Evolutionary conservation across 1,284 basidiomycete genomes (phyloP), one percentile per base, ranked within the genome.

Genomic region (Naganishia albida): DNA sequence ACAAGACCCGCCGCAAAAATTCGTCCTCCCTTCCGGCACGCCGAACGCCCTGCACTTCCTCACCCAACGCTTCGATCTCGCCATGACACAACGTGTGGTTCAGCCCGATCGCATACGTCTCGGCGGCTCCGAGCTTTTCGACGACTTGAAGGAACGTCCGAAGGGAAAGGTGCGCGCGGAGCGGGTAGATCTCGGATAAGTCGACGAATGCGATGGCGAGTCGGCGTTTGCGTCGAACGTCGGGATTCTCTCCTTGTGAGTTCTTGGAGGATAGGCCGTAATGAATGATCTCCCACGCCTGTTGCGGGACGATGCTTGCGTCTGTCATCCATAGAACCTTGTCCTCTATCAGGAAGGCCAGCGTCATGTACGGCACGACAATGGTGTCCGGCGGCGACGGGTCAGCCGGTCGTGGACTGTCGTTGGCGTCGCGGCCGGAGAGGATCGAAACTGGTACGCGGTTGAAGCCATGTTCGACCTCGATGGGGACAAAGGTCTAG

Each of bases 121-220:
- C 10, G 25, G n/a, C 12, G 40, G 55, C 55, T n/a, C 20, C 40
- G 6, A 57, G 42, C 18, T 48, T 57, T n/a, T 44, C 42, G 40
- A 57, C 42, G 40, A 48, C 55, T 44, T 57, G 25, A 25, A 57
- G 55, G 52, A 53, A 53, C 3, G 52, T 55, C 18, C 53, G 53
- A 10, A 43, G 20, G 8, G 53, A 55, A 0, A 55, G 53, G 40
- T 55, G 53, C 12, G 53, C 53, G 7, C 53, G 39, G 15, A 42
- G 53, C 20, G 53, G 53, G 16, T 43, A 42, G 20, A 43, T 55
- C 15, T 55, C 53, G 6, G 53, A 55, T 8, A 55, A 28, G 28
- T 55, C 53, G 40, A 55, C 28, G 18, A 55, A 55, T 4, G 53
- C 53, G 2, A 55, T 10, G 8, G 53, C 20, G 2, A 55, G 53